Percentiles rank a stretch among this genome's conserved stretches.
phyloP scores from a whole-genome alignment of 1,284 basidiomycete genomes.

The Naganishia albida region DNA sequence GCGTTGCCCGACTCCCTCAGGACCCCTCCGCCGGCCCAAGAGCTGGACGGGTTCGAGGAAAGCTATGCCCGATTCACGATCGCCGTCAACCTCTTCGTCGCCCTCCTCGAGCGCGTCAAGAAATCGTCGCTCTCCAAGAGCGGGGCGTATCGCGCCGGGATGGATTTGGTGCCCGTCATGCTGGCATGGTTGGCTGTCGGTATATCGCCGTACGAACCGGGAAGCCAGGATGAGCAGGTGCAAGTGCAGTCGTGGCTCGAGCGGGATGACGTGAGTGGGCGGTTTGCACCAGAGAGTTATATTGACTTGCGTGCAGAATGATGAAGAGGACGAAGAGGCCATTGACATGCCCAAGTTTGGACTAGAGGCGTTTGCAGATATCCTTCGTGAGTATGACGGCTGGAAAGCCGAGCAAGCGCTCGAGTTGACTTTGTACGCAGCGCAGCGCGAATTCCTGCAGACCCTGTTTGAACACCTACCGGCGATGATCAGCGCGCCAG shows the following conservation, averaged over 20 bases:
- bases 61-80: conserved; percentile 5
- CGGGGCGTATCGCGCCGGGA: not conserved
- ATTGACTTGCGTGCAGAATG: not conserved
- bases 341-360: conserved; percentile 27
- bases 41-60: not conserved
- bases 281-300: not conserved
- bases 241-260: conserved; percentile 24
- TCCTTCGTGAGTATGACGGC: conserved; percentile 12
- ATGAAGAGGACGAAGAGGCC: conserved; percentile 29
- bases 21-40: not conserved
- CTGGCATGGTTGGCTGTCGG: conserved; percentile 17
- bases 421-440: not conserved
- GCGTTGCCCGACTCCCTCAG: not conserved
- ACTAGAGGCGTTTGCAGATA: conserved; percentile 19
- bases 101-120: not conserved
- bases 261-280: conserved; percentile 23
- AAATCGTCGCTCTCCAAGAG: conserved; percentile 1
- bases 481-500: conserved; percentile 8
- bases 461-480: conserved; percentile 9
- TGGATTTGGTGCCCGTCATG: conserved; percentile 15
- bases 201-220: conserved; percentile 6
- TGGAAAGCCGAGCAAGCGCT: no score
- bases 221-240: conserved; percentile 11
- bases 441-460: conserved; percentile 4
- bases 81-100: conserved; percentile 17